A percentile compares a stretch with the other conserved stretches of the same genome.
Evolutionary conservation across 106 monocot genomes (phyloP).

Genomic region (Acorus gramineus): DNA sequence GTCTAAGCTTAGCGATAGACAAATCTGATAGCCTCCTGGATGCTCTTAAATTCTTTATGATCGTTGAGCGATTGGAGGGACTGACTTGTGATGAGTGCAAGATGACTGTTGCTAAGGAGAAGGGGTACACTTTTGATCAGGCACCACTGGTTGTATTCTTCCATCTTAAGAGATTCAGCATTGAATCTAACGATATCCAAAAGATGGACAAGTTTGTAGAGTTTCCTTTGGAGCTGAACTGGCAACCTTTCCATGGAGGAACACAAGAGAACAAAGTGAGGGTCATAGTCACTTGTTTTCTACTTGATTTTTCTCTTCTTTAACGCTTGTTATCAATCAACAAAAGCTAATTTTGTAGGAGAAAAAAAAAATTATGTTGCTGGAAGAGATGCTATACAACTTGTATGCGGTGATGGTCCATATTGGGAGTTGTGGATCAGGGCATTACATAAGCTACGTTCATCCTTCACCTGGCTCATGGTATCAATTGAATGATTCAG

Average conservation of each 20-base stretch:
- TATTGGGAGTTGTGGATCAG: no score
- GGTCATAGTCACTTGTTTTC: neutral
- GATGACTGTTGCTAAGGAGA: slow-evolving; percentile 30
- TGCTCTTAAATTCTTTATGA: slow-evolving; percentile 61
- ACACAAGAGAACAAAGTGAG: slow-evolving; percentile 20
- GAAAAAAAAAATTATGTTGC: neutral
- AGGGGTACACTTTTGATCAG: slow-evolving; percentile 50
- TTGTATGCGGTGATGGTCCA: neutral
- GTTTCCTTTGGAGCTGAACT: slow-evolving; percentile 53
- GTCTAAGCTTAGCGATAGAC: slow-evolving; percentile 71
- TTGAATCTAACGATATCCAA: slow-evolving; percentile 4
- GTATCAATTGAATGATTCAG: no score
- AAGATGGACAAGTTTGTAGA: slow-evolving; percentile 56
- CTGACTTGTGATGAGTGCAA: slow-evolving; percentile 61
- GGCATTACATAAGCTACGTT: no score
- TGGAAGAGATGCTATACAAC: neutral
- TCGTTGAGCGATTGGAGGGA: slow-evolving; percentile 53
- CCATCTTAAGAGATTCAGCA: slow-evolving; percentile 73
- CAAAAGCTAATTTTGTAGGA: no score
- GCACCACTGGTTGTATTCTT: slow-evolving; percentile 48
- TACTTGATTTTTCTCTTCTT: no score
- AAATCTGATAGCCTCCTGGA: slow-evolving; percentile 24
- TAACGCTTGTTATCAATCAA: no score
- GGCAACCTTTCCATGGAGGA: slow-evolving; percentile 38
- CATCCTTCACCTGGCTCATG: no score